Evolutionary conservation across 2,329 filamentous ascomycete species (phyloP), one percentile per base, ranked within the genome.

Genomic region (Aspergillus aculeatinus): DNA sequence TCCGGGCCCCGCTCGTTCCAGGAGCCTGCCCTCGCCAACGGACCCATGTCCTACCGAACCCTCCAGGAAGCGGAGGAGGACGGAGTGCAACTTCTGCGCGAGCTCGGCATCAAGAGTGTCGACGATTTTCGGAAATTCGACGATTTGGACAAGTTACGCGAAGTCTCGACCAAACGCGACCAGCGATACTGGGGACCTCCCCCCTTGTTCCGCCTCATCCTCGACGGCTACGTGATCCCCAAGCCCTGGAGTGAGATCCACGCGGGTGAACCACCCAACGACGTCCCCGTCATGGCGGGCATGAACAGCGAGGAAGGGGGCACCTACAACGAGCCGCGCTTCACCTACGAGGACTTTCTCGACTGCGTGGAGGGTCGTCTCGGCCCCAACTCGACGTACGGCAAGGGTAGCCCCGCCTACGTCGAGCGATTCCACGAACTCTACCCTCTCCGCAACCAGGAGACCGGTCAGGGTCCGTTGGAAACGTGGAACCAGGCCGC

Each of bases 341-440:
- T 58, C 3, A 44, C 33, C 2, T 70, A 68, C 62, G 57, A 58
- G 11, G 14, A 35, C 16, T 51, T 55, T 6, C 42, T 58, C 31
- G 7, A 9, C 7, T 29, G 27, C 27, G 27, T 29, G 27, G 27
- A 29, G 27, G 27, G 27, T 29, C 27, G 27, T 29, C 27, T 29
- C 27, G 27, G 27, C 7, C 27, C 27, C 7, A 9, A 29, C 27
- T 29, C 27, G 7, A 29, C 27, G 1, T 29, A 29, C 27, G 27
- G 27, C 3, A 10, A 7, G 7, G 27, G 27, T 29, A 3, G 9
- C 2, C 27, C 27, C 27, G 27, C 27, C 9, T 29, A 29, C 27
- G 7, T 29, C 7, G 27, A 29, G 27, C 2, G 9, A 9, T 29
- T 29, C 27, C 27, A 29, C 27, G 27, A 29, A 29, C 7, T 29